phyloP scores from a whole-genome alignment of 2,329 filamentous ascomycete species.

The Cytospora chrysosperma region DNA sequence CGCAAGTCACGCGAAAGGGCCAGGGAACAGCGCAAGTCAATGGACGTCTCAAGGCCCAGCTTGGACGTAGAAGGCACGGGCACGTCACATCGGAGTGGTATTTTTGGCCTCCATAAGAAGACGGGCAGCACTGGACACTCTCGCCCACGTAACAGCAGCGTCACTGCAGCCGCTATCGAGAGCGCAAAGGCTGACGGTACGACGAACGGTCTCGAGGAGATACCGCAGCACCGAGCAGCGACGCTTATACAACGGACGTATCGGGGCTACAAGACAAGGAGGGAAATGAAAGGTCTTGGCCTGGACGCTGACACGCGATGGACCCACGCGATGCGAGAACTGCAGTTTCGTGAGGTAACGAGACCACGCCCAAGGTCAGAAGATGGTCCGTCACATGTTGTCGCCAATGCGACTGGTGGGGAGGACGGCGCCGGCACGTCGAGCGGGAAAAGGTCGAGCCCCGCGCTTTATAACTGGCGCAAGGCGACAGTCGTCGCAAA shows the following conservation, averaged over 20 bases:
- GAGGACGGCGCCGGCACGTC: slow-evolving; percentile 20
- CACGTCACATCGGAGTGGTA: slow-evolving; percentile 27
- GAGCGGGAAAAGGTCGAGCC: slow-evolving; percentile 28
- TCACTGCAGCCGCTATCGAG: slow-evolving; percentile 9
- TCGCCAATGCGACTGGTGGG: slow-evolving; percentile 15
- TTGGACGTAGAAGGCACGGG: neutral
- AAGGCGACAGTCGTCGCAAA: slow-evolving; percentile 69
- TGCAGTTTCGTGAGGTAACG: slow-evolving; percentile 52
- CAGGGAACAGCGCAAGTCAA: slow-evolving; percentile 36
- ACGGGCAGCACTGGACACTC: slow-evolving; percentile 1
- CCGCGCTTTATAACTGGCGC: slow-evolving; percentile 71
- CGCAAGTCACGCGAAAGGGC: slow-evolving; percentile 40
- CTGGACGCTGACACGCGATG: slow-evolving; percentile 70
- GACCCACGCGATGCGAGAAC: slow-evolving; percentile 63
- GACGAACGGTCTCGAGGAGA: slow-evolving; percentile 26
- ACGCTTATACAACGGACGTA: slow-evolving; percentile 69
- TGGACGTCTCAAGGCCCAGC: slow-evolving; percentile 8
- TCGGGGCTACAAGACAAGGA: slow-evolving; percentile 70
- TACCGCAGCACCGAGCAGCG: slow-evolving; percentile 45
- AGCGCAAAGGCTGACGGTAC: slow-evolving; percentile 10
- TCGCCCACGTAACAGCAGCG: slow-evolving; percentile 12
- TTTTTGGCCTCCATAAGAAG: slow-evolving; percentile 22
- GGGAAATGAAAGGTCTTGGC: slow-evolving; percentile 67
- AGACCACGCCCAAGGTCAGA: slow-evolving; percentile 41
- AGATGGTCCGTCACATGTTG: neutral